Evolutionary conservation across 306 rosid species (phyloP).

Genomic region (Fragaria iinumae): DNA sequence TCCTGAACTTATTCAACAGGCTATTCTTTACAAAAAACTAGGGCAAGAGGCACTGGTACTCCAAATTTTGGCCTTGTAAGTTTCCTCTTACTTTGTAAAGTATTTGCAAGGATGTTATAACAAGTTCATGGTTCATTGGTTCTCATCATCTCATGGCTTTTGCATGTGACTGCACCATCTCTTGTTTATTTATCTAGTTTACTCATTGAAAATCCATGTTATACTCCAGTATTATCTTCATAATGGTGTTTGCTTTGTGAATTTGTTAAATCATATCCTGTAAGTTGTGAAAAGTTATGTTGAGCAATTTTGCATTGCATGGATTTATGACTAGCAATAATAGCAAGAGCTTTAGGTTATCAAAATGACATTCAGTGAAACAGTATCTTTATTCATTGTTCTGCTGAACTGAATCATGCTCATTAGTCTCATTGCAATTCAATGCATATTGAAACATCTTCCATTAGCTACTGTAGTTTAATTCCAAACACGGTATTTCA

Average conservation of each 20-base stretch:
- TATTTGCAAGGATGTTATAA: neutral
- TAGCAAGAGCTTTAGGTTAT: neutral
- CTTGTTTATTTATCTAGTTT: neutral
- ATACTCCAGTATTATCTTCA: neutral
- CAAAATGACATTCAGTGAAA: neutral
- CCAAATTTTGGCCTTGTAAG: conserved; percentile 96
- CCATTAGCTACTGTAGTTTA: neutral
- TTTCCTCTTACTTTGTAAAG: conserved; percentile 25
- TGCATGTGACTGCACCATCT: neutral
- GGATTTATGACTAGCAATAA: neutral
- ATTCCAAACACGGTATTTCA: neutral
- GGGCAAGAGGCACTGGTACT: conserved; percentile 97
- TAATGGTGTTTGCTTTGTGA: neutral
- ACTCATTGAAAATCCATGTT: neutral
- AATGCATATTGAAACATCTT: conserved; percentile 2
- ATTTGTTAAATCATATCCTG: neutral
- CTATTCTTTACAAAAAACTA: conserved; percentile 88
- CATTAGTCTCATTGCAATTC: neutral
- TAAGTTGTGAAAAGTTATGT: neutral
- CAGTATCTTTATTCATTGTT: neutral
- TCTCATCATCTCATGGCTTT: neutral
- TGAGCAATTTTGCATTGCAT: neutral
- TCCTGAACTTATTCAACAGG: conserved; percentile 50
- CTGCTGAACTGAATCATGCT: neutral
- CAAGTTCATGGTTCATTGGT: neutral